Evolutionary conservation across 2,329 filamentous ascomycete species (phyloP).

Genomic region (Rhinocladiella mackenziei): DNA sequence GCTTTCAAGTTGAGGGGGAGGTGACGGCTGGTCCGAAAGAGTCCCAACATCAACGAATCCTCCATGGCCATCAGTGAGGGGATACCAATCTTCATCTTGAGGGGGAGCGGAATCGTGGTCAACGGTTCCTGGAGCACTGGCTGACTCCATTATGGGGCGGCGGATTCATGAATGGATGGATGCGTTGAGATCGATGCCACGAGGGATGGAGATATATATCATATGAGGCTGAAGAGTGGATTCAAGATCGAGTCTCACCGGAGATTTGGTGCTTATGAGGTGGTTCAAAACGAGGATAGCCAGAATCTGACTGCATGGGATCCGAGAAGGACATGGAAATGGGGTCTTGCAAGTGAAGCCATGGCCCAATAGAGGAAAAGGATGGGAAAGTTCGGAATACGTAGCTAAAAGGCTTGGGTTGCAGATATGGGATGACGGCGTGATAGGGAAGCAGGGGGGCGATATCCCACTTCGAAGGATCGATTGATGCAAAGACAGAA

Average conservation of each 20-base stretch:
- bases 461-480: too few relatives aligned
- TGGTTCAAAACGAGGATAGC: background rate
- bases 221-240: background rate
- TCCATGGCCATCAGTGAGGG: conserved; percentile 6
- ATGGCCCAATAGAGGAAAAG: too few relatives aligned
- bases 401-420: too few relatives aligned
- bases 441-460: too few relatives aligned
- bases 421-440: too few relatives aligned
- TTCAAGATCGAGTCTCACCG: background rate
- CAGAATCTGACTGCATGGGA: background rate
- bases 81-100: conserved; percentile 10
- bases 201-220: too few relatives aligned
- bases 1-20: conserved; percentile 7
- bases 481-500: too few relatives aligned
- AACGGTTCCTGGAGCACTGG: conserved; percentile 15
- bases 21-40: conserved; percentile 1
- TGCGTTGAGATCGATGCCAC: background rate
- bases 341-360: too few relatives aligned
- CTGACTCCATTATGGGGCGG: conserved; percentile 13
- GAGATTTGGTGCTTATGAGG: conserved; percentile 7
- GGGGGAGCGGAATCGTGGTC: conserved; percentile 15
- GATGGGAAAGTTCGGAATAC: too few relatives aligned
- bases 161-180: conserved; percentile 15
- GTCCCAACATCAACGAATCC: conserved; percentile 4
- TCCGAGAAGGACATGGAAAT: background rate